Evolutionary conservation across 1,139 yeast genomes (phyloP).

Genomic region (Protomyces arabidopsidicola): DNA sequence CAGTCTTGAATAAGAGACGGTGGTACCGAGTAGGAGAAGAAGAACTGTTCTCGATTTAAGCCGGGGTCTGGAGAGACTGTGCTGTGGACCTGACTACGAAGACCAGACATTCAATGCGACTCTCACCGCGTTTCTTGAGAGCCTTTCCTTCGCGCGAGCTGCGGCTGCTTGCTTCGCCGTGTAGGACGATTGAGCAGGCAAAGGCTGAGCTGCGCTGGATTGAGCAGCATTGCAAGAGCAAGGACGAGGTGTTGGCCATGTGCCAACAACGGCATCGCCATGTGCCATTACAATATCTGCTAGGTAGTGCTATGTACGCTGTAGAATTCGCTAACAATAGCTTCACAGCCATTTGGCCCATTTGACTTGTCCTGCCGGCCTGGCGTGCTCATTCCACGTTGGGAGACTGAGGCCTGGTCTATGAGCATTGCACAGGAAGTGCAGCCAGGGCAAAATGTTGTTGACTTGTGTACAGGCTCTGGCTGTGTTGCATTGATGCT

Average conservation of each 20-base stretch:
- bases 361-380: slow-evolving; percentile 56
- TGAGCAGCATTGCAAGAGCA: slow-evolving; percentile 31
- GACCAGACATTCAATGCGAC: background rate
- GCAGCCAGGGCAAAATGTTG: slow-evolving; percentile 37
- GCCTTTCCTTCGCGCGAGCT: background rate
- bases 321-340: slow-evolving; percentile 73
- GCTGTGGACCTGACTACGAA: background rate
- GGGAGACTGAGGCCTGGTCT: slow-evolving; percentile 96
- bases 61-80: background rate
- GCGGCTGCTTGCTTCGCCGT: background rate
- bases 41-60: background rate
- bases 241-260: slow-evolving; percentile 34
- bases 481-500: slow-evolving; percentile 74
- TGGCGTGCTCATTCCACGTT: slow-evolving; percentile 79
- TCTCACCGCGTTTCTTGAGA: background rate
- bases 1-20: background rate
- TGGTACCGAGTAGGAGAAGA: background rate
- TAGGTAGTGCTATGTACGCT: slow-evolving; percentile 35
- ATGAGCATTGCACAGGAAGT: slow-evolving; percentile 43
- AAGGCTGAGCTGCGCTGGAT: slow-evolving; percentile 52
- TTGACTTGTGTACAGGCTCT: slow-evolving; percentile 85
- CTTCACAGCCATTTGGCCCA: slow-evolving; percentile 75
- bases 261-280: slow-evolving; percentile 38
- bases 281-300: slow-evolving; percentile 17
- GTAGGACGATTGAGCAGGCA: background rate